Evolutionary conservation across 768 basidiomycete species (phyloP).

Genomic region (Boletus rubropictus): DNA sequence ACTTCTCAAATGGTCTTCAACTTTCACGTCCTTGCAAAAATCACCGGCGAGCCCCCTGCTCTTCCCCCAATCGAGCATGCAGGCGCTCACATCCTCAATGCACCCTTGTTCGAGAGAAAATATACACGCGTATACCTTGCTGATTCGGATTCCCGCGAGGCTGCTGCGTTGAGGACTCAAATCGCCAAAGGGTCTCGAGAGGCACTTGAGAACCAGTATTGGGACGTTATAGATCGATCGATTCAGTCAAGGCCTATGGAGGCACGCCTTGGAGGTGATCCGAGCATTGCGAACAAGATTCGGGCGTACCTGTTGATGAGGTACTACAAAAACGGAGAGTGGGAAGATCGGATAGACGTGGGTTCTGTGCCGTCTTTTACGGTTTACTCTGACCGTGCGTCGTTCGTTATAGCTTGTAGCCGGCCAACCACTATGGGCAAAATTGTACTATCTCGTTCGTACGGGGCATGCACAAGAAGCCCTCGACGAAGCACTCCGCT

Average conservation of each 20-base stretch:
- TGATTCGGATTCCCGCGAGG: conserved; percentile 60
- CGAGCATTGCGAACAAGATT: conserved; percentile 83
- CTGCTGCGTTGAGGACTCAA: conserved; percentile 57
- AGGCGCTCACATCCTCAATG: conserved; percentile 75
- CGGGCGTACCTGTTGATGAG: conserved; percentile 79
- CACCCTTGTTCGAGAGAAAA: conserved; percentile 75
- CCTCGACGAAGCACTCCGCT: conserved; percentile 63
- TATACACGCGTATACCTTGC: conserved; percentile 72
- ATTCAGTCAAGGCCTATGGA: conserved; percentile 78
- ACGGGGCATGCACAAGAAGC: conserved; percentile 82
- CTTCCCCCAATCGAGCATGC: conserved; percentile 75
- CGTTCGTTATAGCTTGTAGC: conserved; percentile 59
- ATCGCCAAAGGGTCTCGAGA: conserved; percentile 74
- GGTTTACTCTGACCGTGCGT: conserved; percentile 1
- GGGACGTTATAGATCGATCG: conserved; percentile 75
- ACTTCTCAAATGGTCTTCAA: conserved; percentile 60
- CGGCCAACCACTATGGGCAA: conserved; percentile 89
- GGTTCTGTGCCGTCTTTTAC: conserved; percentile 13
- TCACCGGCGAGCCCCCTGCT: conserved; percentile 69
- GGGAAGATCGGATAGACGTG: conserved; percentile 88
- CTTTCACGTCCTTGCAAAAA: conserved; percentile 70
- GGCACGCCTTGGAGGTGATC: conserved; percentile 86
- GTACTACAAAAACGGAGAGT: conserved; percentile 74
- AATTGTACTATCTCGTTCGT: conserved; percentile 86
- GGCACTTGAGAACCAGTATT: conserved; percentile 86